phyloP scores from a whole-genome alignment of 1,284 basidiomycete species.

The Cutaneotrichosporon mucoides region DNA sequence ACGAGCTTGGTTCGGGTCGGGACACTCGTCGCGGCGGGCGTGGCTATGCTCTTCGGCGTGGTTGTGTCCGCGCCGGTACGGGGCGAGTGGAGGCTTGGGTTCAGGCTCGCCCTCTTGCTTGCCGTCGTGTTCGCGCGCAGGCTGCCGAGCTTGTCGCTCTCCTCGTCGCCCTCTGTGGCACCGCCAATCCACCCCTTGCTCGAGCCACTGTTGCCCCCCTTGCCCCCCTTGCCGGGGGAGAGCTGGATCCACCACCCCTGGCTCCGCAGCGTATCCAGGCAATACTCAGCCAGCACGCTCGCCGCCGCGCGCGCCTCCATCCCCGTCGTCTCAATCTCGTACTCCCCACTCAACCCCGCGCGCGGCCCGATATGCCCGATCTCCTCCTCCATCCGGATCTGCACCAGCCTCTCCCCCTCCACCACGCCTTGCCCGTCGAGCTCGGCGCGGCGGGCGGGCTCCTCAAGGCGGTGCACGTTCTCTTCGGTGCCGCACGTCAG shows the following conservation, averaged over 20 bases:
- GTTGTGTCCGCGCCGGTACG: too few species aligned
- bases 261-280: constrained; percentile 24
- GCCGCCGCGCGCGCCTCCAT: constrained; percentile 21
- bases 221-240: neutral
- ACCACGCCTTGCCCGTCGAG: neutral
- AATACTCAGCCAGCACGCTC: constrained; percentile 29
- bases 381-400: constrained; percentile 37
- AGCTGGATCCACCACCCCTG: constrained; percentile 28
- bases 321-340: constrained; percentile 30
- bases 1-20: too few species aligned
- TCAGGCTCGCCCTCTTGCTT: too few species aligned
- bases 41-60: too few species aligned
- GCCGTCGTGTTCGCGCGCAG: too few species aligned
- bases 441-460: neutral
- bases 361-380: constrained; percentile 20
- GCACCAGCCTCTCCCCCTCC: constrained; percentile 20
- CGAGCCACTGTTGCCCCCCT: neutral
- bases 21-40: too few species aligned
- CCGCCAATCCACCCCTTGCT: too few species aligned
- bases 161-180: neutral
- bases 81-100: too few species aligned
- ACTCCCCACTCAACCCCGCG: constrained; percentile 30
- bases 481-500: constrained; percentile 21
- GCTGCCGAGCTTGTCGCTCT: neutral
- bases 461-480: constrained; percentile 13